These are phyloP conservation scores for Cyclotella sp. DNA, from an alignment of 108 stramenopile genomes.

Conservation along the genomic window DNA sequence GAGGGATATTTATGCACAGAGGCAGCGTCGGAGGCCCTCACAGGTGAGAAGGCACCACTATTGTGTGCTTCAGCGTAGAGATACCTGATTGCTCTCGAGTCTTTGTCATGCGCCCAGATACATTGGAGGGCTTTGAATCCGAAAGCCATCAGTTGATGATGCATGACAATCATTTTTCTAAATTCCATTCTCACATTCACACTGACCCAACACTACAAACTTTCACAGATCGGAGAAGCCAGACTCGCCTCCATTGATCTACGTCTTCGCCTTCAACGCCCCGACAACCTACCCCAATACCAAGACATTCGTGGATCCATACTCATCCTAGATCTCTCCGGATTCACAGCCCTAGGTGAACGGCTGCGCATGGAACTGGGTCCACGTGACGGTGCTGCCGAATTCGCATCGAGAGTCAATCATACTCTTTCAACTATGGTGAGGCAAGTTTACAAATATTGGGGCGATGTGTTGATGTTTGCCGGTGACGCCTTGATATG, in stretches of 20 bases:
- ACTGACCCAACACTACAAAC: neutral
- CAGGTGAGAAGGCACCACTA: conserved; percentile 21
- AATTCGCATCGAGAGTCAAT: conserved; percentile 59
- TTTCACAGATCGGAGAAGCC: conserved; percentile 38
- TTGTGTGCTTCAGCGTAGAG: too few relatives aligned
- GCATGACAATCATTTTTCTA: neutral
- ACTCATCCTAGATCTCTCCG: conserved; percentile 56
- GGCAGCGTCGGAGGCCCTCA: conserved; percentile 23
- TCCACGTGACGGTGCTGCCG: conserved; percentile 54
- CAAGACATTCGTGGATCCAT: conserved; percentile 53
- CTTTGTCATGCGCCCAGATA: neutral
- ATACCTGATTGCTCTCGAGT: too few relatives aligned
- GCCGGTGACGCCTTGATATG: conserved; percentile 73
- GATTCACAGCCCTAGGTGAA: conserved; percentile 62
- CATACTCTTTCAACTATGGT: conserved; percentile 56
- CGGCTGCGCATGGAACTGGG: conserved; percentile 52
- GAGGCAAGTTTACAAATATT: conserved; percentile 54
- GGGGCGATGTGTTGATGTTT: conserved; percentile 75
- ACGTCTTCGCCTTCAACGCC: conserved; percentile 47
- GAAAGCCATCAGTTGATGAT: neutral
- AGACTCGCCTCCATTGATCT: conserved; percentile 44
- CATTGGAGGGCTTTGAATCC: too few relatives aligned
- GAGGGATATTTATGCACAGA: conserved; percentile 53
- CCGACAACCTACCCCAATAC: conserved; percentile 42
- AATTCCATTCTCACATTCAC: neutral